Evolutionary conservation across 768 basidiomycete genomes (phyloP), one percentile per base, ranked within the genome.

Genomic region (Krasilnikovozyma curviuscula): DNA sequence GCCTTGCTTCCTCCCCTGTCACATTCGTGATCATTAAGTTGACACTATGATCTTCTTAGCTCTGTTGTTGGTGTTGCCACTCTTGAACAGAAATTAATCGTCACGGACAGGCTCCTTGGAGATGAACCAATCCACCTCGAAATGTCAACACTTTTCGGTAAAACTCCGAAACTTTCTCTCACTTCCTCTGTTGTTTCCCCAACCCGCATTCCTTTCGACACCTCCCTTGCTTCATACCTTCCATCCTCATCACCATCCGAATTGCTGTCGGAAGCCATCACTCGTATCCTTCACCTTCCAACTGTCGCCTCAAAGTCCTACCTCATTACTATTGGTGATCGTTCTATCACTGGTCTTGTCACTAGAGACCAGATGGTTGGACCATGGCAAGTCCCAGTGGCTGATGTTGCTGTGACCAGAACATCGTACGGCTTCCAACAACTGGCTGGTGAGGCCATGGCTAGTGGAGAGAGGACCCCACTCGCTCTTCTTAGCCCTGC

Each of bases 301-400:
- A 78, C 81, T 12, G 89, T 97, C 32, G 88, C 76, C 3, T 91
- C 86, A 27, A 98, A 98, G 62, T 80, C 85, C 7, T 98, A 95
- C 78, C 73, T 98, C 41, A 88, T 98, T 64, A 98, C 93, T 42
- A 98, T 98, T 50, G 93, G 93, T 23, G 93, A 98, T 59, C 76
- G 93, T 38, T 73, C 80, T 30, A 79, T 98, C 63, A 86, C 89
- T 0, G 93, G 93, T 21, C 76, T 98, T 39, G 84, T 95, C 53
- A 77, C 81, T 6, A 76, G 93, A 45, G 93, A 98, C 62, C 93
- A 98, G 65, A 97, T 98, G 91, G 85, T 95, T 21, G 93, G 93
- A 0, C 91, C 89, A 0, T 98, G 83, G 82, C 93, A 98, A 66
- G 82, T 95, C 9, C 91, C 93, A 31, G 84, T 95, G 7, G 82